phyloP scores from a whole-genome alignment of 257 asterid species.

The Eucommia ulmoides region DNA sequence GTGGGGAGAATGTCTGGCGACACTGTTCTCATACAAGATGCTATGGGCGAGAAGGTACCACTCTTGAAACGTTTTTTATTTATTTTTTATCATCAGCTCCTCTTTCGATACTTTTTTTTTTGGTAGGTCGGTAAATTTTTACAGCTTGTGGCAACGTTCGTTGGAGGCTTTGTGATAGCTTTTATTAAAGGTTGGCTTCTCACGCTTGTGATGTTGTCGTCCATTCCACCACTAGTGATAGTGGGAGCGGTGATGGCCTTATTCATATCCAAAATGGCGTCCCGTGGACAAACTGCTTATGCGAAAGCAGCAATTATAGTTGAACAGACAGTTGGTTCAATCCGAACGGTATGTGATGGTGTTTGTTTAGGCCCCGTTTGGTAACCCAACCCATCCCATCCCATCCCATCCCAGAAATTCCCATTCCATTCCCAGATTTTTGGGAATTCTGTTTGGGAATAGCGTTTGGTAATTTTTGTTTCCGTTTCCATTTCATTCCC shows the following conservation, averaged over 20 bases:
- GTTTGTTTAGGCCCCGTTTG: no score
- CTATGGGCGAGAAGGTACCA: constrained; percentile 64
- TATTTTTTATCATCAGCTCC: not conserved
- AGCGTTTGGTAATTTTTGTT: no score
- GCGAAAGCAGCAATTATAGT: not conserved
- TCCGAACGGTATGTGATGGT: not conserved
- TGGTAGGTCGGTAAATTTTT: not conserved
- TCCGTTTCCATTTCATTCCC: no score
- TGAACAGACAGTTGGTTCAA: not conserved
- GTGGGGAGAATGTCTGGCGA: constrained; percentile 37
- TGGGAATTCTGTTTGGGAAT: no score
- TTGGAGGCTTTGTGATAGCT: not conserved
- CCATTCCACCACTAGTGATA: not conserved
- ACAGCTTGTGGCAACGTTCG: not conserved
- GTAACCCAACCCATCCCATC: no score
- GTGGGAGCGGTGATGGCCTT: not conserved
- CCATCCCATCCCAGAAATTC: no score
- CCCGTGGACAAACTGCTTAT: not conserved
- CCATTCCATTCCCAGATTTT: no score
- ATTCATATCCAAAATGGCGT: not conserved
- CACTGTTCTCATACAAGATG: constrained; percentile 43
- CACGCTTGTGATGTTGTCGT: not conserved
- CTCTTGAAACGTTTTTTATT: not conserved
- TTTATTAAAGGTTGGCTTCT: not conserved
- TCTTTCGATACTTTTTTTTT: not conserved